Evolutionary conservation across 2,329 filamentous ascomycete species (phyloP).

Genomic region (Aspergillus niger): DNA sequence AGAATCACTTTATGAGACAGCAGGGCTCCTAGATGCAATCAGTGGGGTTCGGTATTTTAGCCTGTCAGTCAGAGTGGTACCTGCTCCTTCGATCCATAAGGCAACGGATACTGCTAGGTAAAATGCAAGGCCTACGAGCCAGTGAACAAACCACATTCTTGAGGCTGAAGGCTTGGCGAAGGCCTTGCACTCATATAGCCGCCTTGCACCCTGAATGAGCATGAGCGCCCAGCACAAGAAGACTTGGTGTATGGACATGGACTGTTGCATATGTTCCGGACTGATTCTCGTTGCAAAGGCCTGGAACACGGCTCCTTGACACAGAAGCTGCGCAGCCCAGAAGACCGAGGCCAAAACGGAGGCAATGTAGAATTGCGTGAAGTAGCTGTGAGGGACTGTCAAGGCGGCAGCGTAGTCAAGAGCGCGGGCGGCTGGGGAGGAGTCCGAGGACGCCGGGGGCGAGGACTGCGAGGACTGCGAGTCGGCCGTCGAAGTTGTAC

Average conservation of each 20-base stretch:
- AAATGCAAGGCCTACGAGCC: conserved; percentile 74
- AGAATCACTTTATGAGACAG: conserved; percentile 36
- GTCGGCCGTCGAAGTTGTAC: conserved; percentile 40
- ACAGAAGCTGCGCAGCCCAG: conserved; percentile 69
- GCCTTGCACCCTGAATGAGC: conserved; percentile 70
- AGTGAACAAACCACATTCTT: conserved; percentile 84
- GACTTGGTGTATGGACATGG: conserved; percentile 65
- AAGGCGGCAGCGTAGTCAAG: conserved; percentile 56
- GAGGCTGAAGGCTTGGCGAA: conserved; percentile 69
- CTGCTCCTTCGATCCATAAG: conserved; percentile 80
- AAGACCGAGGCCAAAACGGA: conserved; percentile 70
- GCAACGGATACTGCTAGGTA: conserved; percentile 74
- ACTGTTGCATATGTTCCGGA: conserved; percentile 35
- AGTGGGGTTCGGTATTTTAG: neutral
- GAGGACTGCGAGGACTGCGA: conserved; percentile 13
- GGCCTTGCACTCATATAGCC: conserved; percentile 72
- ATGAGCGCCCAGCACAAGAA: conserved; percentile 71
- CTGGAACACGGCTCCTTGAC: conserved; percentile 57
- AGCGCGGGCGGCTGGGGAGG: conserved; percentile 24
- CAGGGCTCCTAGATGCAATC: conserved; percentile 31
- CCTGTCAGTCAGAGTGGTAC: conserved; percentile 49
- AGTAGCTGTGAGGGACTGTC: conserved; percentile 84
- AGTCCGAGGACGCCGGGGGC: conserved; percentile 14
- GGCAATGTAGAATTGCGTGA: conserved; percentile 80
- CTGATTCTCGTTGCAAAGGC: conserved; percentile 49